Percentiles rank a stretch among this genome's conserved stretches.
These are phyloP conservation scores for Lecanicillium sp. DNA, from an alignment of 2,329 filamentous ascomycete genomes.

Conservation along the genomic window DNA sequence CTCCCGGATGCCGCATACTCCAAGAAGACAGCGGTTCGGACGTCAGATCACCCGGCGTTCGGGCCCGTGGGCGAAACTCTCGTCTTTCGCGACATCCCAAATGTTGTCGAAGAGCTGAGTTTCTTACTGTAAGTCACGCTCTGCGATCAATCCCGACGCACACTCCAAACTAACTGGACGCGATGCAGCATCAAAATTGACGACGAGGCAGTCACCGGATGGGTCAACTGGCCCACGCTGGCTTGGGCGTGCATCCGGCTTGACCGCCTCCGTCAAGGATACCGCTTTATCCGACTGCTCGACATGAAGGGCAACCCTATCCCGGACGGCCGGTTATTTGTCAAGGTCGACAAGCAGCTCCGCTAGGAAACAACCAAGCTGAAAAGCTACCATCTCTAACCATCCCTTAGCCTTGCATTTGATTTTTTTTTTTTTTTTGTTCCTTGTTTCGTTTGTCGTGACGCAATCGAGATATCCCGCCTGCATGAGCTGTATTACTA, in stretches of 20 bases:
- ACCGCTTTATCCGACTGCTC: conserved; percentile 47
- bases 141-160: neutral
- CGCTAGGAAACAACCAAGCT: no score
- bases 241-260: conserved; percentile 56
- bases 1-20: conserved; percentile 52
- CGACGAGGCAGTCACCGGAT: conserved; percentile 32
- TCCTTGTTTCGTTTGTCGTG: neutral
- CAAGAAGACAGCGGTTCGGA: conserved; percentile 47
- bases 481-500: no score
- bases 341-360: conserved; percentile 45
- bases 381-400: neutral
- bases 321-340: conserved; percentile 42
- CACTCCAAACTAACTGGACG: neutral
- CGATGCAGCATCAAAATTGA: conserved; percentile 47
- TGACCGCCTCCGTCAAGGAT: conserved; percentile 49
- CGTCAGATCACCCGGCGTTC: conserved; percentile 60
- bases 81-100: conserved; percentile 50
- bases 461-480: neutral
- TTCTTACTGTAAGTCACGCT: conserved; percentile 59
- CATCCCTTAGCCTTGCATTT: neutral
- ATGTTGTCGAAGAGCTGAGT: conserved; percentile 62
- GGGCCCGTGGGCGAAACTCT: conserved; percentile 45
- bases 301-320: conserved; percentile 40
- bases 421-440: neutral
- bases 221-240: conserved; percentile 34